Conservation (phyloP, 345 rosid species). For the Hypericum perforatum region DNA sequence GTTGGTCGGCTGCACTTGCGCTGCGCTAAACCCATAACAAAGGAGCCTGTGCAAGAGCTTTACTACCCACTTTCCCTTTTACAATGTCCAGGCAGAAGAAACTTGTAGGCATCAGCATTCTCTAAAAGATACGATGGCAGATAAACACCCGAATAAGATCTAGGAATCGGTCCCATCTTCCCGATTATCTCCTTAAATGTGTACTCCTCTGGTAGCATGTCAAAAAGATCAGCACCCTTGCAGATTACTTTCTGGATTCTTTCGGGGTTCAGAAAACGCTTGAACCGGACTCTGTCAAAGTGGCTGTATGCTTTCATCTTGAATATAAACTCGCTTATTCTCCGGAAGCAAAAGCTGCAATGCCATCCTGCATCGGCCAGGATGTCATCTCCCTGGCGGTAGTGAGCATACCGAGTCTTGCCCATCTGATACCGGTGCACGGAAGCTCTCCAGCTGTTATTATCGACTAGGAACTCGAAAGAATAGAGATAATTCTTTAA, state of each 20-base stretch:
- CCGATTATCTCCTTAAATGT: conserved; percentile 27
- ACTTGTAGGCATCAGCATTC: conserved; percentile 21
- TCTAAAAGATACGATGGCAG: conserved; percentile 21
- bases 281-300: conserved; percentile 22
- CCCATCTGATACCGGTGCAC: conserved; percentile 23
- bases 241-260: conserved; percentile 29
- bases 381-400: conserved; percentile 17
- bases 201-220: conserved; percentile 32
- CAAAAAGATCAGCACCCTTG: conserved; percentile 25
- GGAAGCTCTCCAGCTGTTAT: conserved; percentile 31
- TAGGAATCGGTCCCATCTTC: conserved; percentile 26
- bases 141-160: conserved; percentile 24
- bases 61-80: too few species aligned
- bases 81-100: conserved; percentile 28
- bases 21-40: too few species aligned
- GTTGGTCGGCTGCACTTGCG: too few species aligned
- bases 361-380: conserved; percentile 33
- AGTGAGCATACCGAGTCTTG: conserved; percentile 25
- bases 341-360: conserved; percentile 34
- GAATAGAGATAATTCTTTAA: conserved; percentile 26
- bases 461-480: conserved; percentile 23
- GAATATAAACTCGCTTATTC: conserved; percentile 24
- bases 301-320: conserved; percentile 38
- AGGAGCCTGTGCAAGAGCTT: too few species aligned
- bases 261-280: conserved; percentile 17